phyloP scores from a whole-genome alignment of 2,329 filamentous ascomycete genomes.

The Beauveria pseudobassiana region DNA sequence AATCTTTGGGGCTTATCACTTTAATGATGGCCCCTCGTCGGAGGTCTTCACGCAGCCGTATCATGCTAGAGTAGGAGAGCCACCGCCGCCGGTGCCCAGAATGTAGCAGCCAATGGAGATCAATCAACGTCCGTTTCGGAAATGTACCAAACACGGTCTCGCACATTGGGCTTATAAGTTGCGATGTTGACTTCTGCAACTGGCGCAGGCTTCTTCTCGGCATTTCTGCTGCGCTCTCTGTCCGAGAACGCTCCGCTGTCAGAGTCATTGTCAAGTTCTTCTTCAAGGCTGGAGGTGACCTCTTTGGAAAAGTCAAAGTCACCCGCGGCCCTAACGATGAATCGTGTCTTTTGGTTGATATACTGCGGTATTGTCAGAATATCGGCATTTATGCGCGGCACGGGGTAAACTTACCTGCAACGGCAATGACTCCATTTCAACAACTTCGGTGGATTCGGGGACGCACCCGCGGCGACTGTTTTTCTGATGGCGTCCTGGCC shows the following conservation, averaged over 20 bases:
- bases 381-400: neutral
- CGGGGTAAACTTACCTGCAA: slow-evolving; percentile 32
- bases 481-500: slow-evolving; percentile 34
- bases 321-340: slow-evolving; percentile 52
- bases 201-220: neutral
- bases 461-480: slow-evolving; percentile 38
- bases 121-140: slow-evolving; percentile 50
- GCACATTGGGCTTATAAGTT: slow-evolving; percentile 41
- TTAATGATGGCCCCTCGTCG: slow-evolving; percentile 41
- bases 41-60: slow-evolving; percentile 44
- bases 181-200: slow-evolving; percentile 26
- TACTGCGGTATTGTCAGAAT: slow-evolving; percentile 29
- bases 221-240: slow-evolving; percentile 8
- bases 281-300: neutral
- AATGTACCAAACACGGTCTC: slow-evolving; percentile 47
- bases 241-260: slow-evolving; percentile 18
- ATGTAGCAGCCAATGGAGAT: slow-evolving; percentile 54
- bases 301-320: slow-evolving; percentile 39
- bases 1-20: slow-evolving; percentile 42
- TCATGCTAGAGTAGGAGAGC: slow-evolving; percentile 43
- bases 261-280: slow-evolving; percentile 4
- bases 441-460: slow-evolving; percentile 36
- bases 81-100: slow-evolving; percentile 53
- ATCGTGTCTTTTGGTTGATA: slow-evolving; percentile 44
- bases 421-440: slow-evolving; percentile 47